A percentile compares a stretch with the other conserved stretches of the same genome.
These are phyloP conservation scores for Penicillium sp. DNA, from an alignment of 2,329 filamentous ascomycete genomes.

Conservation along the genomic window DNA sequence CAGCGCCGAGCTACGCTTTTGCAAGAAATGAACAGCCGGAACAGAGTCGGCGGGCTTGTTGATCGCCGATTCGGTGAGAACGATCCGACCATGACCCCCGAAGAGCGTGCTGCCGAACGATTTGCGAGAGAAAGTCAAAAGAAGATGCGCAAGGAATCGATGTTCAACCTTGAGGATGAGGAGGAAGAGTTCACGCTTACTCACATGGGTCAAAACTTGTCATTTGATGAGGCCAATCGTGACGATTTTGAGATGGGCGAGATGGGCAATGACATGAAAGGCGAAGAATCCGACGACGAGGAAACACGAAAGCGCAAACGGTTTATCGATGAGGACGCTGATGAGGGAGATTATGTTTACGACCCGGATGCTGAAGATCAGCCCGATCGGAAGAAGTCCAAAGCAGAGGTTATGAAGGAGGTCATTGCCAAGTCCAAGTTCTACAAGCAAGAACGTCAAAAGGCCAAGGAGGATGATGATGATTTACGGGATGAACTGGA, in stretches of 20 bases:
- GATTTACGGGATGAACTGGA: slow-evolving; percentile 83
- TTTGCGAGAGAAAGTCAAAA: slow-evolving; percentile 86
- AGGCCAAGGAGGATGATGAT: slow-evolving; percentile 88
- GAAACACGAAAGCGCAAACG: slow-evolving; percentile 57
- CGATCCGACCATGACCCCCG: slow-evolving; percentile 87
- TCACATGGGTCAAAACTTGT: slow-evolving; percentile 75
- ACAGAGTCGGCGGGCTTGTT: slow-evolving; percentile 88
- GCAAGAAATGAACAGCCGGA: slow-evolving; percentile 83
- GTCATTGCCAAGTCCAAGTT: slow-evolving; percentile 96
- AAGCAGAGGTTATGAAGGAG: slow-evolving; percentile 97
- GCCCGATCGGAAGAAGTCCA: slow-evolving; percentile 86
- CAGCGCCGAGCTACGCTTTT: slow-evolving; percentile 78
- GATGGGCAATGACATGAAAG: slow-evolving; percentile 65
- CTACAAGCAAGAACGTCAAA: slow-evolving; percentile 91
- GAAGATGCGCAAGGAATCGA: slow-evolving; percentile 70
- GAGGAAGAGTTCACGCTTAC: slow-evolving; percentile 72
- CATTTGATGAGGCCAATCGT: slow-evolving; percentile 57
- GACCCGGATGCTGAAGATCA: slow-evolving; percentile 56
- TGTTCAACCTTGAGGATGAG: slow-evolving; percentile 90
- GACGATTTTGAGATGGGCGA: slow-evolving; percentile 84
- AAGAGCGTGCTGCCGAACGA: slow-evolving; percentile 87
- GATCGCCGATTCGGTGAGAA: slow-evolving; percentile 96
- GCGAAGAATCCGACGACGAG: slow-evolving; percentile 52
- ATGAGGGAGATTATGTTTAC: slow-evolving; percentile 39
- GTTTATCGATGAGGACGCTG: slow-evolving; percentile 44